Evolutionary conservation across 1,284 basidiomycete species (phyloP).

Genomic region (Salmacisia buchloeana): DNA sequence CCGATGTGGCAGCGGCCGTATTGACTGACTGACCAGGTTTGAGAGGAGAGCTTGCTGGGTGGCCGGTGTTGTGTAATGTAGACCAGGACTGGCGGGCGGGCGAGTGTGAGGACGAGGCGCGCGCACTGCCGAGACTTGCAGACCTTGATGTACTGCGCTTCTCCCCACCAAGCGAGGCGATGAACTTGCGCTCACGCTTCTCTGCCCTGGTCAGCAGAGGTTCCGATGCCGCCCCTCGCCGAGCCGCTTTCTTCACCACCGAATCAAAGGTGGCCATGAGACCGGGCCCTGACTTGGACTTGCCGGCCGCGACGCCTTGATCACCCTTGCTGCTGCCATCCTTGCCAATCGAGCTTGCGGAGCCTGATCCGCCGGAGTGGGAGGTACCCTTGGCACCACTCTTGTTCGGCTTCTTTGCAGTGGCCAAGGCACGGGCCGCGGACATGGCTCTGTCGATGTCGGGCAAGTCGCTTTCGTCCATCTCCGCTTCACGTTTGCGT

Average conservation of each 20-base stretch:
- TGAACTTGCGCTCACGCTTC: not conserved
- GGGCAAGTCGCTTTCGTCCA: not conserved
- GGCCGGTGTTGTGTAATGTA: too few relatives aligned
- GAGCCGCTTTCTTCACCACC: not conserved
- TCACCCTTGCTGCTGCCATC: too few relatives aligned
- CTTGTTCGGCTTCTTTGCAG: too few relatives aligned
- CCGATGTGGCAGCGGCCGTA: not conserved
- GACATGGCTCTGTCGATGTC: too few relatives aligned
- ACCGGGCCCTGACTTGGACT: not conserved
- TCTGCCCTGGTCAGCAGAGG: not conserved
- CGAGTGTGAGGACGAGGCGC: not conserved
- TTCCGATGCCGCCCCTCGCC: not conserved
- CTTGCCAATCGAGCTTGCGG: too few relatives aligned
- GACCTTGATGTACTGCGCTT: not conserved
- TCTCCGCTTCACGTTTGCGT: not conserved
- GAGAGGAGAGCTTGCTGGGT: too few relatives aligned
- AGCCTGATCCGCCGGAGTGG: too few relatives aligned
- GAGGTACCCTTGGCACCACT: too few relatives aligned
- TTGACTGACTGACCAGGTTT: too few relatives aligned
- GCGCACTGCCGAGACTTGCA: not conserved
- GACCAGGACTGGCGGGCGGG: not conserved
- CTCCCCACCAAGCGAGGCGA: not conserved
- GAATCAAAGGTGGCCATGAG: slow-evolving; percentile 3
- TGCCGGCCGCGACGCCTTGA: not conserved
- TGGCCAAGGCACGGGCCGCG: too few relatives aligned